Evolutionary conservation across 2,329 filamentous ascomycete species (phyloP).

Genomic region (Apiospora sp.): DNA sequence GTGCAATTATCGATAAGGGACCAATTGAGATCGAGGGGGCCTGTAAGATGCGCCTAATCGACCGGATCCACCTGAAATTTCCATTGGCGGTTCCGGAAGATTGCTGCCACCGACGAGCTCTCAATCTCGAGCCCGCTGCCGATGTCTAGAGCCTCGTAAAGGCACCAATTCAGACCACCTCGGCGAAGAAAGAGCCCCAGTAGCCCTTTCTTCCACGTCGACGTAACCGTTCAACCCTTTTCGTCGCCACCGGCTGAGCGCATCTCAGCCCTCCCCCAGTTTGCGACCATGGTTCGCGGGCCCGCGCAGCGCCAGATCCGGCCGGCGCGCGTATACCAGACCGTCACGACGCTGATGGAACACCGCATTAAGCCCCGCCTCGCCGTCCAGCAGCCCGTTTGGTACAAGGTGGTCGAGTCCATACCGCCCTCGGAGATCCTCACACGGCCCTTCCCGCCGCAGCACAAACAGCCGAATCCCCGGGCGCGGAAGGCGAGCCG

Average conservation of each 20-base stretch:
- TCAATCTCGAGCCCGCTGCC: not conserved
- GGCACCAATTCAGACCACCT: slow-evolving; percentile 9
- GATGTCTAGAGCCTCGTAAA: not conserved
- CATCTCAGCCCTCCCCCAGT: not conserved
- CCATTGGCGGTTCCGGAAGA: slow-evolving; percentile 19
- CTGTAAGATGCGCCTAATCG: too few relatives aligned
- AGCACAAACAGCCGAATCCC: slow-evolving; percentile 51
- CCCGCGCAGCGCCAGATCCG: slow-evolving; percentile 42
- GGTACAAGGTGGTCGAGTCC: slow-evolving; percentile 59
- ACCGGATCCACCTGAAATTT: slow-evolving; percentile 14
- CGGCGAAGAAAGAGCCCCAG: slow-evolving; percentile 8
- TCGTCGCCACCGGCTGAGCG: slow-evolving; percentile 23
- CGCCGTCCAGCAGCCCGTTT: slow-evolving; percentile 49
- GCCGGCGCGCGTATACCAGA: slow-evolving; percentile 54
- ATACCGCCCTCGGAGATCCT: slow-evolving; percentile 67
- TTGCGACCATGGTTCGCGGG: slow-evolving; percentile 42
- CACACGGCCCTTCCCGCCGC: slow-evolving; percentile 59
- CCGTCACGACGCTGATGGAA: slow-evolving; percentile 47
- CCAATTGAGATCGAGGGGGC: not conserved
- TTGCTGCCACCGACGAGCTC: slow-evolving; percentile 6
- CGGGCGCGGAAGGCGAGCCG: slow-evolving; percentile 72
- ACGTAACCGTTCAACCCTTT: not conserved
- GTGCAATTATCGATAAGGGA: slow-evolving; percentile 16
- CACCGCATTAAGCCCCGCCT: slow-evolving; percentile 41
- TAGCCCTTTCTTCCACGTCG: slow-evolving; percentile 6